phyloP scores from a whole-genome alignment of 1,284 basidiomycete species.

The Tilletia caries region DNA sequence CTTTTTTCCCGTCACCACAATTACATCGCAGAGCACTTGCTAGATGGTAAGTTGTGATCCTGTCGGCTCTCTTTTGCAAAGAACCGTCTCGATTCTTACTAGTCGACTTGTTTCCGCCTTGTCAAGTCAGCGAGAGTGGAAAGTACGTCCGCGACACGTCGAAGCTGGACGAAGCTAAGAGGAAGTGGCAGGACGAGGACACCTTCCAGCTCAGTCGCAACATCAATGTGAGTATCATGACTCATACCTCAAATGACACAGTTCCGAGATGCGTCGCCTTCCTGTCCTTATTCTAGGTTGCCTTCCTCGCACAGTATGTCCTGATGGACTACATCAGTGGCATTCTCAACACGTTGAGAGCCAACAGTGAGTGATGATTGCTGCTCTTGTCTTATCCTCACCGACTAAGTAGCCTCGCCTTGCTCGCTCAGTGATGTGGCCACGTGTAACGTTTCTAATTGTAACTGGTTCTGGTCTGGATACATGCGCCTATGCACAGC shows the following conservation, averaged over 20 bases:
- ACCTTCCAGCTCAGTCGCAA: constrained; percentile 58
- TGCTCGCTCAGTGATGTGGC: no score
- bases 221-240: constrained; percentile 17
- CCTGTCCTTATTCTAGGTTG: neutral
- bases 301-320: constrained; percentile 22
- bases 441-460: no score
- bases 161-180: constrained; percentile 15
- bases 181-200: constrained; percentile 34
- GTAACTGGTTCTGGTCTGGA: no score
- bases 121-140: constrained; percentile 28
- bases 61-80: no score
- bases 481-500: no score
- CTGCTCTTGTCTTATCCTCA: neutral
- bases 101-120: neutral
- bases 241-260: neutral
- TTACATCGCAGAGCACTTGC: constrained; percentile 68
- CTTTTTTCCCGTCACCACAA: constrained; percentile 69
- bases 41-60: constrained; percentile 55
- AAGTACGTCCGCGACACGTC: constrained; percentile 26
- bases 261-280: neutral
- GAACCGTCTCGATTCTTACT: no score
- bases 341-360: constrained; percentile 34
- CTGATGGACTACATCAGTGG: constrained; percentile 37
- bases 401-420: no score
- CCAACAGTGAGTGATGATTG: constrained; percentile 33